Conservation (phyloP, 805 yeast species). For the Pichia cephalocereana region DNA sequence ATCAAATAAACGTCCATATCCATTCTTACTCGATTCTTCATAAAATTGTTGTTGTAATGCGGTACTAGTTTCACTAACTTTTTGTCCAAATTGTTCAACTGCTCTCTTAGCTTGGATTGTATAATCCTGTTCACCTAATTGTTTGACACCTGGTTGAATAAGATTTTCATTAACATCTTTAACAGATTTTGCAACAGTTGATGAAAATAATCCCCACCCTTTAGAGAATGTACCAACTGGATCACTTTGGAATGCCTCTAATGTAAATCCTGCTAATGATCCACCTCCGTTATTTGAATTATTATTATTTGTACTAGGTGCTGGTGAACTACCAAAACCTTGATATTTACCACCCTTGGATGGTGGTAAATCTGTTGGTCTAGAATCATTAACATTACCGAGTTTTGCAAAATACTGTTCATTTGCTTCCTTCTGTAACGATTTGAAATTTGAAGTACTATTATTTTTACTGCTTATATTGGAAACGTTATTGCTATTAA, state of each 20-base stretch:
- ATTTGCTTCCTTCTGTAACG: conserved; percentile 40
- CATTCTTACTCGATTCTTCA: conserved; percentile 28
- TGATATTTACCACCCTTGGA: conserved; percentile 89
- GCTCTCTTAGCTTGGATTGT: conserved; percentile 81
- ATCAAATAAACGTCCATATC: conserved; percentile 49
- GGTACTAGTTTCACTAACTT: conserved; percentile 79
- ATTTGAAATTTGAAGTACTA: background rate
- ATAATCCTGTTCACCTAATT: conserved; percentile 69
- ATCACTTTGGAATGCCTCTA: conserved; percentile 67
- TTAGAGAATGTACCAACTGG: conserved; percentile 85
- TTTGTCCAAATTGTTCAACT: conserved; percentile 94
- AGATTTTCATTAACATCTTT: conserved; percentile 81
- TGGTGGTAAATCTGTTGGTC: conserved; percentile 79
- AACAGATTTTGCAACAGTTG: conserved; percentile 76
- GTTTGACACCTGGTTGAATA: conserved; percentile 84
- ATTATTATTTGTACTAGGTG: conserved; percentile 25
- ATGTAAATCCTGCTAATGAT: conserved; percentile 45
- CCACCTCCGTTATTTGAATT: conserved; percentile 21
- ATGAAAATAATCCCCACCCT: conserved; percentile 92
- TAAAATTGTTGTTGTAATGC: conserved; percentile 48
- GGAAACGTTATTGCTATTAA: background rate
- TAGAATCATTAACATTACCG: conserved; percentile 60
- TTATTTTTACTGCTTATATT: background rate
- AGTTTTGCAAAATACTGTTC: conserved; percentile 76
- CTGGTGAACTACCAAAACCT: conserved; percentile 83